Percentiles rank a stretch among this genome's conserved stretches.
Evolutionary conservation across 345 rosid species (phyloP).

Genomic region (Lepidium aucheri): DNA sequence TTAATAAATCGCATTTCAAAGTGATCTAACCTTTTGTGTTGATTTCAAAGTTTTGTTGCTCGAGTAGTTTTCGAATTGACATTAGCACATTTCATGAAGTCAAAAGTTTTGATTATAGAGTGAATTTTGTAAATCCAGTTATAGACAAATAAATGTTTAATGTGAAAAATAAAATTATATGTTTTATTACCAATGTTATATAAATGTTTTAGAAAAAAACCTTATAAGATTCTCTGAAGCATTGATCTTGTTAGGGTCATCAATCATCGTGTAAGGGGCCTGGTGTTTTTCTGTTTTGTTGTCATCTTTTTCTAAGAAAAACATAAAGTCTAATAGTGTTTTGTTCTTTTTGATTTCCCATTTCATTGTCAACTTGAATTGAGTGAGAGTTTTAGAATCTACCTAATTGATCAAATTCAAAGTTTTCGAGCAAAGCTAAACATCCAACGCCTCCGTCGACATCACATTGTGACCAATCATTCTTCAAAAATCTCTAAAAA

Average conservation of each 20-base stretch:
- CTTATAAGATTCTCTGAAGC: neutral
- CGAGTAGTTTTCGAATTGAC: no score
- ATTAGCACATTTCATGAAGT: no score
- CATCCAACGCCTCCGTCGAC: constrained; percentile 16
- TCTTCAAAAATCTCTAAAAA: neutral
- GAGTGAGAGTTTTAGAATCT: constrained; percentile 10
- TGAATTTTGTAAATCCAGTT: no score
- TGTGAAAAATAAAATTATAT: neutral
- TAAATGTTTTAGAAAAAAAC: neutral
- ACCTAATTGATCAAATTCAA: constrained; percentile 7
- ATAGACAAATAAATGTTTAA: no score
- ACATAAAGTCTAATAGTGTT: neutral
- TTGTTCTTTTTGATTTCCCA: constrained; percentile 13
- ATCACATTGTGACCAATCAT: constrained; percentile 21
- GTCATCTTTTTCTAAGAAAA: neutral
- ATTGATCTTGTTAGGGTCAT: neutral
- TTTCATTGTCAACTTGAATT: constrained; percentile 20
- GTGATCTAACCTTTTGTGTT: no score
- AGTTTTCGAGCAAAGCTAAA: constrained; percentile 20
- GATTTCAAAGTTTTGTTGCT: no score
- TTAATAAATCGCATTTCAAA: no score
- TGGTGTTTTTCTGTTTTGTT: neutral
- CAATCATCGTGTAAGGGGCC: neutral
- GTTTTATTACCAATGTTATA: neutral
- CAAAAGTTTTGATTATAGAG: no score